Conservation (phyloP, 352 stramenopile genomes). For the Pythium apleroticum region DNA sequence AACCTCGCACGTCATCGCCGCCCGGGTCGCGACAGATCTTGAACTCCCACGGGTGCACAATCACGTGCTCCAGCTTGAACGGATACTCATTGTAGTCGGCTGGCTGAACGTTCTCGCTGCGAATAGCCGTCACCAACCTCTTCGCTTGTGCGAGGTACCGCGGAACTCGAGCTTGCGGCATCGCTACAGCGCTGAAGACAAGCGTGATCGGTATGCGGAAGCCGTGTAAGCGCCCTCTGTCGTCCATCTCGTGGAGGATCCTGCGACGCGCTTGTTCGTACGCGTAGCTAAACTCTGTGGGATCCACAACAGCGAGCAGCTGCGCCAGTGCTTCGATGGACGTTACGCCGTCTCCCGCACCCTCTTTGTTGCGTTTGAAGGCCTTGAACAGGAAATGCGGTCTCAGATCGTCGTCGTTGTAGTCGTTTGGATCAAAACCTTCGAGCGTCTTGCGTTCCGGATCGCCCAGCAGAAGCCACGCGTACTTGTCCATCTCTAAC, state of each 20-base stretch:
- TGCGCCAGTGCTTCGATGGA: background rate
- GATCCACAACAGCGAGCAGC: background rate
- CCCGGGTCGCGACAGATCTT: background rate
- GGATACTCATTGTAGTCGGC: background rate
- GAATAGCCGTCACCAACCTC: background rate
- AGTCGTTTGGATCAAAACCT: slow-evolving; percentile 18
- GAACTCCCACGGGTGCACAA: background rate
- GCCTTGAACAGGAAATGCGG: slow-evolving; percentile 20
- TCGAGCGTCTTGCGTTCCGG: background rate
- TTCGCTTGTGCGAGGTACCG: background rate
- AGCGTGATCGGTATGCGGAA: slow-evolving; percentile 9
- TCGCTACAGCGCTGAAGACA: background rate
- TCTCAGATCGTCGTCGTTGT: slow-evolving; percentile 16
- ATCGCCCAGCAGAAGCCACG: slow-evolving; percentile 7
- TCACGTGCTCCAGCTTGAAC: slow-evolving; percentile 1
- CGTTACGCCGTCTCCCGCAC: background rate
- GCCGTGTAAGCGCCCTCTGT: background rate
- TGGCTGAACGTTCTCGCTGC: background rate
- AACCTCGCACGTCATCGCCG: background rate
- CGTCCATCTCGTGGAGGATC: slow-evolving; percentile 4
- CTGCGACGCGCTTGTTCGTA: background rate
- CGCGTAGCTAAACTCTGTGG: background rate
- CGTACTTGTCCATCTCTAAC: slow-evolving; percentile 10
- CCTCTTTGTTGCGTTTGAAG: background rate
- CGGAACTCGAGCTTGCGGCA: background rate